A percentile compares a stretch with the other conserved stretches of the same genome.
Conservation (phyloP, 75 land plant species). For the Pinus taeda region DNA sequence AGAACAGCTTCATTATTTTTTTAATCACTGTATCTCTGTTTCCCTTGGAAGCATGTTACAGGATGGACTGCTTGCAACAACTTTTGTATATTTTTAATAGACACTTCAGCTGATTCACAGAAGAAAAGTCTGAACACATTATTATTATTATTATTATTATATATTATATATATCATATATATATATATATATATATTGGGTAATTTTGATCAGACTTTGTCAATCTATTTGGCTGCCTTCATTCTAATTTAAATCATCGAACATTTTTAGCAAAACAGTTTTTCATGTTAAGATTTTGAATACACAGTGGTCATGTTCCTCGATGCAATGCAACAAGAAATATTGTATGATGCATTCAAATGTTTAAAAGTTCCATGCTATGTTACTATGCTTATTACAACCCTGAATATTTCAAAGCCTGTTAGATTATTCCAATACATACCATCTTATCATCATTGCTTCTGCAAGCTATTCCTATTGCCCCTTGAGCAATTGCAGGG, state of each 20-base stretch:
- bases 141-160: too few species aligned
- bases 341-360: neutral
- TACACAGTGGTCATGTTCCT: neutral
- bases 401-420: neutral
- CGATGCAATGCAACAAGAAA: neutral
- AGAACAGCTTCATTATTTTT: too few species aligned
- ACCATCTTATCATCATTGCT: conserved; percentile 82
- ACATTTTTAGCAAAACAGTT: neutral
- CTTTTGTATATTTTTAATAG: too few species aligned
- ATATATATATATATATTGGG: neutral
- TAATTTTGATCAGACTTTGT: neutral
- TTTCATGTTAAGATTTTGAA: neutral
- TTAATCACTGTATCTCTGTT: too few species aligned
- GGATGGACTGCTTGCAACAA: too few species aligned
- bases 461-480: conserved; percentile 96
- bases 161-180: too few species aligned
- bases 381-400: neutral
- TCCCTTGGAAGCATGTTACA: too few species aligned
- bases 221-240: neutral
- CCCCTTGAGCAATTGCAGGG: conserved; percentile 98
- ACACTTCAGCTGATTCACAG: too few species aligned
- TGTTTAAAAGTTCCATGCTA: conserved; percentile 1
- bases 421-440: conserved; percentile 10
- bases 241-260: neutral
- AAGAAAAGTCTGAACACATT: neutral